A percentile compares a stretch with the other conserved stretches of the same genome.
Evolutionary conservation across 306 rosid species (phyloP).

Genomic region (Casuarina glauca): DNA sequence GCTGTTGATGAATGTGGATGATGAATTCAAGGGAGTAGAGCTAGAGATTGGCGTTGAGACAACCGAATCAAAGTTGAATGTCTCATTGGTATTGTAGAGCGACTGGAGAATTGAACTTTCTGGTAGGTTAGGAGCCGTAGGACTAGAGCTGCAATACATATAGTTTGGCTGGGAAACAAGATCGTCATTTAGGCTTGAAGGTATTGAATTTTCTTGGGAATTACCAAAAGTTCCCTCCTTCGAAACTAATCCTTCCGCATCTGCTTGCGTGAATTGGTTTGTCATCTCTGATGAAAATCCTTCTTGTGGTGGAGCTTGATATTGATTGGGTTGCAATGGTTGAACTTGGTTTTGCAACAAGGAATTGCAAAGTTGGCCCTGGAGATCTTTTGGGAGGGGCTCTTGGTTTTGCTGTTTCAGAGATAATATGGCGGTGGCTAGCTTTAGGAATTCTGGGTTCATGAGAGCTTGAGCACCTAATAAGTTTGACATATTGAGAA

Average conservation of each 20-base stretch:
- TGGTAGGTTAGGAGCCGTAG: conserved; percentile 30
- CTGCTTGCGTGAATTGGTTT: conserved; percentile 24
- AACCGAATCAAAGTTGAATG: conserved; percentile 53
- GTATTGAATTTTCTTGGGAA: conserved; percentile 40
- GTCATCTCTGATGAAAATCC: conserved; percentile 22
- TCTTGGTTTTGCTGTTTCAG: conserved; percentile 47
- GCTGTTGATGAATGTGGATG: conserved; percentile 56
- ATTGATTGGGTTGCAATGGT: conserved; percentile 23
- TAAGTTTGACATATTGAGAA: conserved; percentile 57
- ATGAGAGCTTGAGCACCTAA: conserved; percentile 56
- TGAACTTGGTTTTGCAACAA: conserved; percentile 37
- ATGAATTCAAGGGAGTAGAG: conserved; percentile 62
- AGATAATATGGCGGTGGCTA: conserved; percentile 48
- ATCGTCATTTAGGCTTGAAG: conserved; percentile 34
- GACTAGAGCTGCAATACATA: conserved; percentile 18
- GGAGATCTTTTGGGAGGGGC: conserved; percentile 38
- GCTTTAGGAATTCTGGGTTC: conserved; percentile 61
- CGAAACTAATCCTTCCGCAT: conserved; percentile 23
- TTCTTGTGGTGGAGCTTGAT: conserved; percentile 24
- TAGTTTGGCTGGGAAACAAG: conserved; percentile 34
- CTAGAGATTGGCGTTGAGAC: conserved; percentile 66
- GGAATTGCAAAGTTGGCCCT: conserved; percentile 35
- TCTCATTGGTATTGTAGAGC: conserved; percentile 27
- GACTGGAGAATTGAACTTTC: conserved; percentile 41
- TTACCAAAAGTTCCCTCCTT: conserved; percentile 23